Evolutionary conservation across 2,329 filamentous ascomycete genomes (phyloP).

Genomic region (Myriosclerotinia scirpicola): DNA sequence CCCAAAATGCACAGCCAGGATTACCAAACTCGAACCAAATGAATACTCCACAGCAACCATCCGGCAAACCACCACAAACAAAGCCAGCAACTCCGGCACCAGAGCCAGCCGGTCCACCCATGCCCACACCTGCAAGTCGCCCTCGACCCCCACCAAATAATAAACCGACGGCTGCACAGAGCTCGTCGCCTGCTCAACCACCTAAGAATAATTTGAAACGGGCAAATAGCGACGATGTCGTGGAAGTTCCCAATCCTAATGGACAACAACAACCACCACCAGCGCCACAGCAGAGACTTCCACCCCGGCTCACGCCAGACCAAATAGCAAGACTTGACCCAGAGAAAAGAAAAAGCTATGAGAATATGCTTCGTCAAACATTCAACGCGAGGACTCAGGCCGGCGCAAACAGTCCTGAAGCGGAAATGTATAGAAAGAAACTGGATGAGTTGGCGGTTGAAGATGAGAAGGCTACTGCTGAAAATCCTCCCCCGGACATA

Average conservation of each 20-base stretch:
- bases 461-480: slow-evolving; percentile 27
- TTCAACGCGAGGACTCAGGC: background rate
- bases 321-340: slow-evolving; percentile 37
- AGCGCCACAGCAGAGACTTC: slow-evolving; percentile 38
- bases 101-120: slow-evolving; percentile 24
- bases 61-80: slow-evolving; percentile 27
- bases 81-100: slow-evolving; percentile 26
- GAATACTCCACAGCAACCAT: slow-evolving; percentile 6
- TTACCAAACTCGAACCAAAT: slow-evolving; percentile 15
- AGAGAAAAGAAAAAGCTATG: slow-evolving; percentile 38
- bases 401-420: background rate
- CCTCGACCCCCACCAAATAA: slow-evolving; percentile 29
- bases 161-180: slow-evolving; percentile 30
- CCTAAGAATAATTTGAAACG: slow-evolving; percentile 46
- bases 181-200: slow-evolving; percentile 38
- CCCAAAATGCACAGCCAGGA: slow-evolving; percentile 21
- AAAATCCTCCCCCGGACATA: slow-evolving; percentile 33
- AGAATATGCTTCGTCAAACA: slow-evolving; percentile 27
- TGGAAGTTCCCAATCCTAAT: slow-evolving; percentile 45
- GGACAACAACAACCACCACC: slow-evolving; percentile 28
- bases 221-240: slow-evolving; percentile 47
- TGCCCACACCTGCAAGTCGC: slow-evolving; percentile 25
- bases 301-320: slow-evolving; percentile 37
- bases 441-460: slow-evolving; percentile 29
- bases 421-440: slow-evolving; percentile 23